phyloP scores from a whole-genome alignment of 345 rosid genomes.

The Salix arbutifolia region DNA sequence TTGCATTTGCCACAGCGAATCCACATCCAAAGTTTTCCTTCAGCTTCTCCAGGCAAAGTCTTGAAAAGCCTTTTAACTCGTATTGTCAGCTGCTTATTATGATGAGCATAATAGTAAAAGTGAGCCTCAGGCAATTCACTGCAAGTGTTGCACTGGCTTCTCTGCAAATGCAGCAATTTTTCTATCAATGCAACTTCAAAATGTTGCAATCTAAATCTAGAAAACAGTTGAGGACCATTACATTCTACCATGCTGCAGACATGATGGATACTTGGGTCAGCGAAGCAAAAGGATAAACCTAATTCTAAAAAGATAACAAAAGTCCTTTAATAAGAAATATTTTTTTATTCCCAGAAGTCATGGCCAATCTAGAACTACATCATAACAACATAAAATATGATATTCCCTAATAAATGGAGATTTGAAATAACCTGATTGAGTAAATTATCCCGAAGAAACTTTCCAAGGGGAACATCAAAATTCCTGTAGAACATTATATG shows the following conservation, averaged over 20 bases:
- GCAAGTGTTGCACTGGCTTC: slow-evolving; percentile 54
- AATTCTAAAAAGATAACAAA: not conserved
- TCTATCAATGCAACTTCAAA: slow-evolving; percentile 22
- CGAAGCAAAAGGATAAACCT: slow-evolving; percentile 1
- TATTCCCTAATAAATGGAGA: slow-evolving; percentile 4
- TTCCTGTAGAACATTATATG: slow-evolving; percentile 85
- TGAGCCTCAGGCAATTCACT: slow-evolving; percentile 72
- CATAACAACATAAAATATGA: not conserved
- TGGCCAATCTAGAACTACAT: not conserved
- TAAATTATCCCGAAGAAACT: slow-evolving; percentile 71
- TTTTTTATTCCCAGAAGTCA: not conserved
- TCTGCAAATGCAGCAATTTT: slow-evolving; percentile 48
- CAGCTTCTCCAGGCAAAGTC: slow-evolving; percentile 56
- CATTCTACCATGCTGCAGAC: not conserved
- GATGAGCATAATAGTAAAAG: slow-evolving; percentile 78
- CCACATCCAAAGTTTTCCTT: slow-evolving; percentile 99
- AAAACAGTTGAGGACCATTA: not conserved
- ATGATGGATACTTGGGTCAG: not conserved
- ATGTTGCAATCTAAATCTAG: not conserved
- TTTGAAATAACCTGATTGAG: slow-evolving; percentile 64
- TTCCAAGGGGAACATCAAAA: slow-evolving; percentile 84
- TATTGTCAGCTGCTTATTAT: slow-evolving; percentile 69
- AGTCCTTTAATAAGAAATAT: not conserved
- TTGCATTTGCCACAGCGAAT: slow-evolving; percentile 79
- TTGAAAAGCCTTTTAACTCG: slow-evolving; percentile 56